Conservation (phyloP, 495 filamentous ascomycete genomes). For the Xylona heveae region DNA sequence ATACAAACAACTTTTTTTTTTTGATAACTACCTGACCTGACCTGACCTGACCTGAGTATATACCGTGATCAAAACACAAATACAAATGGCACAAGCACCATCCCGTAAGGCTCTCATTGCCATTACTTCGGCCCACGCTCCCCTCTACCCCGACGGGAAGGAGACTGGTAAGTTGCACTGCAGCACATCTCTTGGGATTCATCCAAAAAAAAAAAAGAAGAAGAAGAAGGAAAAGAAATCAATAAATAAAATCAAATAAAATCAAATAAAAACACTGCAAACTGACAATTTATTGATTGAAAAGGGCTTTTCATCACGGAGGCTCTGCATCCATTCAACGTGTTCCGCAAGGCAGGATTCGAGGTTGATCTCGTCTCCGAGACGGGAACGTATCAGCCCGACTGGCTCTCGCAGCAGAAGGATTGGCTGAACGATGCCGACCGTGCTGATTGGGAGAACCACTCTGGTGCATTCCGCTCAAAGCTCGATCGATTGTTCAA, state of each 20-base stretch:
- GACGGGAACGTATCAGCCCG: constrained; percentile 22
- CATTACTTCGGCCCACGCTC: constrained; percentile 22
- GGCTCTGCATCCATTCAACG: constrained; percentile 25
- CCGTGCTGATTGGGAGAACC: constrained; percentile 18
- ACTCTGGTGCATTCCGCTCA: constrained; percentile 17
- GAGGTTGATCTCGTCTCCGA: constrained; percentile 28
- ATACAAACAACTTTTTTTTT: too few relatives aligned
- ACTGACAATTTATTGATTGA: too few relatives aligned
- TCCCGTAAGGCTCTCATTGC: constrained; percentile 23
- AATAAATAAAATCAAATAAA: too few relatives aligned
- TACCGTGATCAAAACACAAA: too few relatives aligned
- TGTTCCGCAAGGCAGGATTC: constrained; percentile 23
- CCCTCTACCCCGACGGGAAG: constrained; percentile 21
- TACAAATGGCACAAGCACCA: too few relatives aligned
- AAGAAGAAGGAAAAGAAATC: too few relatives aligned
- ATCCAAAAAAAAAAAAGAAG: too few relatives aligned
- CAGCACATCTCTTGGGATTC: too few relatives aligned
- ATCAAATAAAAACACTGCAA: too few relatives aligned
- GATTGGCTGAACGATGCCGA: constrained; percentile 22
- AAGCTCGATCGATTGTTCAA: constrained; percentile 17
- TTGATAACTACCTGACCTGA: too few relatives aligned
- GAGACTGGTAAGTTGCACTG: constrained; percentile 10
- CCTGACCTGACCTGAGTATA: too few relatives aligned
- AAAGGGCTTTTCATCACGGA: constrained; percentile 26
- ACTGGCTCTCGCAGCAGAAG: constrained; percentile 22